A percentile compares a stretch with the other conserved stretches of the same genome.
These are phyloP conservation scores for Suillus alpinus DNA, from an alignment of 768 basidiomycete genomes.

Conservation along the genomic window DNA sequence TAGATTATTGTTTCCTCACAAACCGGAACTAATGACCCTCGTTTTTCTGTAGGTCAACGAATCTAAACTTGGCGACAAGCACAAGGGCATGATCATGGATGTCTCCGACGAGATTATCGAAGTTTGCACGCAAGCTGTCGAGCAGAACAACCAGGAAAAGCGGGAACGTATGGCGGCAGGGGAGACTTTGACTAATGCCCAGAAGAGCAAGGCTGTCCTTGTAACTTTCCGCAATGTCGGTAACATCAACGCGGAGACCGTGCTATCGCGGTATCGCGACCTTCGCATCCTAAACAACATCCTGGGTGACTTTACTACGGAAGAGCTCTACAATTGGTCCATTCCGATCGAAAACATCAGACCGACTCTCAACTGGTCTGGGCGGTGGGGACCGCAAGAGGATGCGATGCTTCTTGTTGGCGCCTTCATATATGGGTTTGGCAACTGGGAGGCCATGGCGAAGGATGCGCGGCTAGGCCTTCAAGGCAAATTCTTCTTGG, in stretches of 20 bases:
- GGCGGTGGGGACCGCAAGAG: conserved; percentile 89
- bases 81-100: conserved; percentile 86
- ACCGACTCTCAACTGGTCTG: conserved; percentile 94
- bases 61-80: conserved; percentile 90
- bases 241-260: conserved; percentile 97
- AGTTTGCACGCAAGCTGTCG: conserved; percentile 78
- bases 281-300: conserved; percentile 84
- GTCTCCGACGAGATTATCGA: conserved; percentile 92
- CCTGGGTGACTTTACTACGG: conserved; percentile 55
- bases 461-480: conserved; percentile 84
- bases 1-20: conserved; percentile 15
- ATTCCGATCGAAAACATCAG: conserved; percentile 93
- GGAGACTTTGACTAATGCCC: conserved; percentile 86
- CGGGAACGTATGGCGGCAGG: conserved; percentile 73
- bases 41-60: conserved; percentile 67
- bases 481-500: conserved; percentile 94
- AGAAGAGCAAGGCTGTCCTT: conserved; percentile 96
- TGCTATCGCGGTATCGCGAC: conserved; percentile 85
- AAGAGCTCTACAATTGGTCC: conserved; percentile 77
- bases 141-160: conserved; percentile 80
- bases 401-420: conserved; percentile 95
- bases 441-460: conserved; percentile 94
- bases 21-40: not conserved
- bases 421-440: conserved; percentile 90
- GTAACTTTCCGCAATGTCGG: conserved; percentile 86